These are phyloP conservation scores for Cryptosporidium sp. DNA, from an alignment of 169 alveolate species.

Conservation along the genomic window DNA sequence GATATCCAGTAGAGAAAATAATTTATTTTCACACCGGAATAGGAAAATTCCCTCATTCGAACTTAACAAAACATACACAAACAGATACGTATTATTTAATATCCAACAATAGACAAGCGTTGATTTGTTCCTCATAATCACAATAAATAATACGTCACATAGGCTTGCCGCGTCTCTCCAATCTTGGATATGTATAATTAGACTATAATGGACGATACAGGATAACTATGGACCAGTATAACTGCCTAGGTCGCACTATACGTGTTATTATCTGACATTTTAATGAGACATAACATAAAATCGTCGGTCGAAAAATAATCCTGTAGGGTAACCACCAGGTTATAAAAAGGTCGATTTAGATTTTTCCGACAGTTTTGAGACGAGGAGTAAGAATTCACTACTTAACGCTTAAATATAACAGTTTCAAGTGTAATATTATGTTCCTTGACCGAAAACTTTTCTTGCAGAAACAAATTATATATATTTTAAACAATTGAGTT, in stretches of 20 bases:
- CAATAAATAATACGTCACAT: constrained; percentile 14
- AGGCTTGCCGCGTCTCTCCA: constrained; percentile 75
- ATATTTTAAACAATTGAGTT: background rate
- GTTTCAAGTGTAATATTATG: constrained; percentile 35
- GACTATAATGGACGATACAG: constrained; percentile 74
- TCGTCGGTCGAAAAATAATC: constrained; percentile 74
- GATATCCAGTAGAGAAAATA: background rate
- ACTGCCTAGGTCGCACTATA: constrained; percentile 71
- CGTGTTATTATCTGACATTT: constrained; percentile 75
- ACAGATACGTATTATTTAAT: background rate
- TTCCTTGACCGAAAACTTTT: constrained; percentile 26
- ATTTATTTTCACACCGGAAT: background rate
- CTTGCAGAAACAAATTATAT: background rate
- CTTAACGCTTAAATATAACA: constrained; percentile 63
- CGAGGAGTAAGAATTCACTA: constrained; percentile 21
- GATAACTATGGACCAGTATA: constrained; percentile 73
- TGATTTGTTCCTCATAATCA: background rate
- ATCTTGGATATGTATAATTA: constrained; percentile 74
- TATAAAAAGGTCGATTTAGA: background rate
- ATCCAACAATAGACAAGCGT: background rate
- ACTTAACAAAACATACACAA: background rate
- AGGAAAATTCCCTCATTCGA: background rate
- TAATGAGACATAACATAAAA: constrained; percentile 66
- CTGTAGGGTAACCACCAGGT: background rate
- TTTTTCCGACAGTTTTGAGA: constrained; percentile 12